Evolutionary conservation across 1,284 basidiomycete genomes (phyloP).

Genomic region (Microbotryomycetes sp.): DNA sequence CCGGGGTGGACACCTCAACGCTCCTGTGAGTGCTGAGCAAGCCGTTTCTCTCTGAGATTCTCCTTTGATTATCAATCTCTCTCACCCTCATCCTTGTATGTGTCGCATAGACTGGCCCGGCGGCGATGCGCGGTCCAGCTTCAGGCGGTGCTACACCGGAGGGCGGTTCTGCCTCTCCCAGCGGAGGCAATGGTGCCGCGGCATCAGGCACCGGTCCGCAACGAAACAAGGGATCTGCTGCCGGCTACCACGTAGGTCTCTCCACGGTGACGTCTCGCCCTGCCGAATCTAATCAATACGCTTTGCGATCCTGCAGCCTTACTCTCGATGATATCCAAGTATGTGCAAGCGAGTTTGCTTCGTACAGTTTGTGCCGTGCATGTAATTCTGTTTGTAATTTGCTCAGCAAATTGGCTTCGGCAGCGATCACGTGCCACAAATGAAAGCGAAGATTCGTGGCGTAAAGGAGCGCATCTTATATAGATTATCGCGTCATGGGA

Average conservation of each 20-base stretch:
- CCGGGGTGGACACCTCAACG: conserved; percentile 7
- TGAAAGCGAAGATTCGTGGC: too few species aligned
- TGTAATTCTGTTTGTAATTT: too few species aligned
- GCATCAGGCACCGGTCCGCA: conserved; percentile 18
- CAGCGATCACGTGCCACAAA: too few species aligned
- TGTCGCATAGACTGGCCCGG: conserved; percentile 13
- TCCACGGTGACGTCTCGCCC: not conserved
- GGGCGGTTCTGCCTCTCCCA: not conserved
- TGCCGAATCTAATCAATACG: not conserved
- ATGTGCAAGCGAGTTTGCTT: too few species aligned
- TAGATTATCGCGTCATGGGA: too few species aligned
- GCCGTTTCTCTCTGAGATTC: not conserved
- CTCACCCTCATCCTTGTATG: not conserved
- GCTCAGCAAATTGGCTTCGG: too few species aligned
- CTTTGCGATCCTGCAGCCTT: conserved; percentile 9
- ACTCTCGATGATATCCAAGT: conserved; percentile 27
- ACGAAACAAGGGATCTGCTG: conserved; percentile 12
- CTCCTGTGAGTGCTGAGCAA: conserved; percentile 21
- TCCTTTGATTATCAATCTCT: not conserved
- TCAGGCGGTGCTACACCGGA: not conserved
- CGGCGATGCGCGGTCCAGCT: conserved; percentile 14
- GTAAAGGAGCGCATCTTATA: too few species aligned
- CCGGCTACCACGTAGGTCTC: conserved; percentile 21
- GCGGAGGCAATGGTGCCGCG: not conserved
- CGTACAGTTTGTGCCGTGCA: too few species aligned